Base-by-base conservation (phyloP, 2,329 filamentous ascomycete species). In the Nemania sp. region DNA sequence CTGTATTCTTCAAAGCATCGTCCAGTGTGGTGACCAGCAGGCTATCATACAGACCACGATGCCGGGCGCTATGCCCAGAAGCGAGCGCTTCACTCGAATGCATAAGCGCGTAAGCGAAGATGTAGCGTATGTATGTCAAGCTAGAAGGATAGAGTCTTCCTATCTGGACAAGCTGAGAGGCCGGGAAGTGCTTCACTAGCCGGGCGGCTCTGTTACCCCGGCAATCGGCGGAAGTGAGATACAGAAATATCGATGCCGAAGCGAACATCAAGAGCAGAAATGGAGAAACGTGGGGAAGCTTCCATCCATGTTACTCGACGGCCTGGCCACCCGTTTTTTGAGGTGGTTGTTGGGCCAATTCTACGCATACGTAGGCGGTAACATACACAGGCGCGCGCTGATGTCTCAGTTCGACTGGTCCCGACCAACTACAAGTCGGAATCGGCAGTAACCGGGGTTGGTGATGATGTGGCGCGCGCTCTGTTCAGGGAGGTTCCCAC, bases 101-200 rank as follows among this genome's bases (percentile, higher is more conserved):
- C 8, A 36, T 63, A 66, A 62, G 64, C 61, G 62, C 59, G 58
- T 53, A 43, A 23, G 46, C 41, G 42, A 49, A 53, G 49, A n/a
- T n/a, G n/a, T n/a, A n/a, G n/a, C n/a, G n/a, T n/a, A n/a, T n/a
- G n/a, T n/a, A n/a, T n/a, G n/a, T n/a, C n/a, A n/a, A n/a, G n/a
- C n/a, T n/a, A n/a, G n/a, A n/a, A n/a, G n/a, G n/a, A n/a, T n/a
- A 54, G 56, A 37, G 50, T 43, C 33, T 54, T 47, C 28, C 23
- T 43, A 49, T 52, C 52, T 57, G 26, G 54, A 36, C 42, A 49
- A 51, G 50, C n/a, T 59, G 48, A 54, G 52, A 56, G 42, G 46
- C 43, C 54, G 45, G 31, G 19, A 41, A 57, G 63, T 62, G 63
- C 64, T 66, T 66, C 61, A 43, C 23, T 54, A 57, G 55, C 50